Base-by-base conservation (phyloP, 441 rosid species). In the Isatis lusitanica region DNA sequence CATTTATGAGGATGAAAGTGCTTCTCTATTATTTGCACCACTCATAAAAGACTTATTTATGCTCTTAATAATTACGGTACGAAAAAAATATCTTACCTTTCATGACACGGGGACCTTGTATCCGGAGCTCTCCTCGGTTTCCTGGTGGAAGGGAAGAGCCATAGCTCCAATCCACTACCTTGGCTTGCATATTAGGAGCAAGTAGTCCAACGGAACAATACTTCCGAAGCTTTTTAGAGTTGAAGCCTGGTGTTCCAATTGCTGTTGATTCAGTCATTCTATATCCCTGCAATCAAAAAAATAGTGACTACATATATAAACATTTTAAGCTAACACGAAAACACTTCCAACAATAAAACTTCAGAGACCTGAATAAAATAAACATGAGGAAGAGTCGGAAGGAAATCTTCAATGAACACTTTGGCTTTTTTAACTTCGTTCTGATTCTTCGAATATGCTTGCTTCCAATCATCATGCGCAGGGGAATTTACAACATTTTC, bases 281-380 rank as follows among this genome's bases (percentile, higher is more conserved):
- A n/a, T n/a, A n/a, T n/a, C n/a, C n/a, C n/a, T n/a, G n/a, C n/a
- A n/a, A n/a, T n/a, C n/a, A n/a, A n/a, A n/a, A n/a, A n/a, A n/a
- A n/a, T n/a, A n/a, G n/a, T n/a, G n/a, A n/a, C n/a, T n/a, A n/a
- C n/a, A n/a, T n/a, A n/a, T n/a, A n/a, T n/a, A n/a, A n/a, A n/a
- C n/a, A n/a, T n/a, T n/a, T n/a, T n/a, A n/a, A n/a, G n/a, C n/a
- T n/a, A n/a, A n/a, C n/a, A n/a, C n/a, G n/a, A n/a, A n/a, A n/a
- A n/a, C n/a, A n/a, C n/a, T n/a, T n/a, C n/a, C n/a, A n/a, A n/a
- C n/a, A n/a, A n/a, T n/a, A n/a, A n/a, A n/a, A n/a, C n/a, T n/a
- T n/a, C n/a, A n/a, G n/a, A 35, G 58, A 93, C 98, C 93, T 94
- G 97, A 82, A 92, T 89, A 73, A 92, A 86, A 78, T 92, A 95